Percentiles rank a stretch among this genome's conserved stretches.
Conservation (phyloP, 1,139 yeast genomes). For the Williopsis jadinii region DNA sequence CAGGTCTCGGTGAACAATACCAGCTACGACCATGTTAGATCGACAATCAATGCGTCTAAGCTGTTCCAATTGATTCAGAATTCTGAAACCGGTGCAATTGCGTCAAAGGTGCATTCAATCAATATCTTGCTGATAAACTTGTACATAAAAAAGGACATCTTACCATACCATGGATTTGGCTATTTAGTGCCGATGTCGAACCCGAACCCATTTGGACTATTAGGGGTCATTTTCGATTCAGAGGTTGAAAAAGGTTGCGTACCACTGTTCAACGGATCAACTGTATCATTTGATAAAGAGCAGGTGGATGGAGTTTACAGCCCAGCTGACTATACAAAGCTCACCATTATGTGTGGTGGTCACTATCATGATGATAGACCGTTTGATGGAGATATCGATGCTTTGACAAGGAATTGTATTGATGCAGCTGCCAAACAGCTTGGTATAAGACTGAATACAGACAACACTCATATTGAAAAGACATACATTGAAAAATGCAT, state of each 20-base stretch:
- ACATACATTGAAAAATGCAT: slow-evolving; percentile 47
- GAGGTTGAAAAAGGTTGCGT: slow-evolving; percentile 54
- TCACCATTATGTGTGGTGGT: slow-evolving; percentile 92
- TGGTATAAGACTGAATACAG: slow-evolving; percentile 31
- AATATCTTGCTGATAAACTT: slow-evolving; percentile 56
- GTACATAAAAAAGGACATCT: slow-evolving; percentile 35
- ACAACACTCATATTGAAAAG: slow-evolving; percentile 28
- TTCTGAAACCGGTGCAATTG: slow-evolving; percentile 5
- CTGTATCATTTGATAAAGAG: no score
- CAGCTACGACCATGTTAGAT: slow-evolving; percentile 43
- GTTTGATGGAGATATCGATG: slow-evolving; percentile 1
- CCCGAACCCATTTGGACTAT: slow-evolving; percentile 49
- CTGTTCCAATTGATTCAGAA: slow-evolving; percentile 23
- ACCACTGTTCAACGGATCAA: slow-evolving; percentile 8
- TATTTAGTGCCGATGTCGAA: slow-evolving; percentile 65
- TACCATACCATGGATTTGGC: slow-evolving; percentile 64
- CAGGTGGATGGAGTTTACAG: neutral
- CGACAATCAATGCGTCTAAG: slow-evolving; percentile 42
- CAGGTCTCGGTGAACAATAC: slow-evolving; percentile 14
- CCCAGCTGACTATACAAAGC: slow-evolving; percentile 42
- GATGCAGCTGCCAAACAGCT: slow-evolving; percentile 47
- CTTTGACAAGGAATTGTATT: slow-evolving; percentile 1
- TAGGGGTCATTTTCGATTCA: slow-evolving; percentile 90
- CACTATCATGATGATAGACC: slow-evolving; percentile 38
- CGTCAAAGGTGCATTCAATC: slow-evolving; percentile 13